Evolutionary conservation across 140 eudicot genomes (phyloP).

Genomic region (Anethum foeniculum): DNA sequence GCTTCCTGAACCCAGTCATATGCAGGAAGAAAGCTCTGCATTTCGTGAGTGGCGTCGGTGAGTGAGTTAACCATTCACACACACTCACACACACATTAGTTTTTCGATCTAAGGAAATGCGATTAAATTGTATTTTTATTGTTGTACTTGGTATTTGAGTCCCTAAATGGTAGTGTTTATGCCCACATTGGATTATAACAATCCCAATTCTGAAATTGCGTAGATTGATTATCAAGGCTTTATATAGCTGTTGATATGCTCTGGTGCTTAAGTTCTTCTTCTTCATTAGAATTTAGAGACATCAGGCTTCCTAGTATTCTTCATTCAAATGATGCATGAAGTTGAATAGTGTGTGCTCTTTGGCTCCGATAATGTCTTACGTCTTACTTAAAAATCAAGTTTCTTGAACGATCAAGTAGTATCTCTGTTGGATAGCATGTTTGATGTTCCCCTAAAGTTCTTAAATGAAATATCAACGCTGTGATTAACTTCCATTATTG

Average conservation of each 20-base stretch:
- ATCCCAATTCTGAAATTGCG: not conserved
- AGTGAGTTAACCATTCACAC: slow-evolving; percentile 2
- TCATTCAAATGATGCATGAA: not conserved
- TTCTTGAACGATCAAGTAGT: not conserved
- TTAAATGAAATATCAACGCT: no score
- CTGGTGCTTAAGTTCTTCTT: not conserved
- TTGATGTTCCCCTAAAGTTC: not conserved
- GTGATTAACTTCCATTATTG: not conserved
- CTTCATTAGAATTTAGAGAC: not conserved
- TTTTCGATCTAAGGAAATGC: not conserved
- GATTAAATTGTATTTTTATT: not conserved
- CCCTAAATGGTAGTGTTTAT: not conserved
- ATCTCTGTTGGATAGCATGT: not conserved
- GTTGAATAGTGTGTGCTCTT: not conserved
- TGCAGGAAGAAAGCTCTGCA: slow-evolving; percentile 64
- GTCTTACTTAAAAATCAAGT: not conserved
- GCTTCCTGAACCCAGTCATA: slow-evolving; percentile 46
- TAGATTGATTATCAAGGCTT: not conserved
- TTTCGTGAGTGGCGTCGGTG: slow-evolving; percentile 80
- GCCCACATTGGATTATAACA: not conserved
- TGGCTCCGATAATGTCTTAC: not conserved
- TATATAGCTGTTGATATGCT: not conserved
- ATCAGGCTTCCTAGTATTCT: not conserved
- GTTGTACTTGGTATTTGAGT: not conserved
- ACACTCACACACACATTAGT: not conserved